Evolutionary conservation across 1,284 basidiomycete genomes (phyloP), one percentile per base, ranked within the genome.

Genomic region (Tylopilus orsonianus): DNA sequence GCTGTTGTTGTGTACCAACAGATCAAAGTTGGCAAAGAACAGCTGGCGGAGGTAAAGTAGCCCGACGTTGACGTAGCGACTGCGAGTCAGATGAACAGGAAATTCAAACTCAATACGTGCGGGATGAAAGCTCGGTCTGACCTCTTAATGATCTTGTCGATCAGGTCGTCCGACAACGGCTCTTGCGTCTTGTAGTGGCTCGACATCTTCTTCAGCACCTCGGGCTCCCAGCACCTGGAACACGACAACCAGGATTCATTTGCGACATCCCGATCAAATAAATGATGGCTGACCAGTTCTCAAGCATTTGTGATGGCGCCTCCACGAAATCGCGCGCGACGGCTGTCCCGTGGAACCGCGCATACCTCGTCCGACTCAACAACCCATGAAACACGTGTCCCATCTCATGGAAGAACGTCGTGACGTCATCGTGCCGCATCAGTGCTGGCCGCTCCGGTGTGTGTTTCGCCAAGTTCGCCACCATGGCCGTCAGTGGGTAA

Each of bases 301-400:
- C 92, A 51, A 93, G 73, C 91, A 93, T 93, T 70, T 93, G 90
- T 16, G 83, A 87, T 0, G 90, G 91, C 0, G 89, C 88, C 68
- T 93, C 90, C 6, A 90, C 90, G 56, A 93, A 94, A 69, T 94
- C 91, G 13, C 85, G 65, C 1, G 85, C 86, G 29, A 90, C 87
- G 35, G 75, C 77, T 19, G 87, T 90, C 7, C 90, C 89, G 56
- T 91, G 87, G 80, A 93, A 93, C 20, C 84, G 74, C 19, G 80
- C 68, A 63, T 82, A 92, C 56, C 78, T 79, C 18, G 89, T 93
- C 51, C 71, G 74, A 60, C 84, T 87, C 44, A 90, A 69, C 41
- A 93, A 67, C 1, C 85, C 86, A 62, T 93, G 91, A 78, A 92
- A 92, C 12, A 90, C 88, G 57, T 93, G 91, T 0, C 91, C 91